A percentile compares a stretch with the other conserved stretches of the same genome.
Evolutionary conservation across 345 rosid species (phyloP).

Genomic region (Ceriops decandra): DNA sequence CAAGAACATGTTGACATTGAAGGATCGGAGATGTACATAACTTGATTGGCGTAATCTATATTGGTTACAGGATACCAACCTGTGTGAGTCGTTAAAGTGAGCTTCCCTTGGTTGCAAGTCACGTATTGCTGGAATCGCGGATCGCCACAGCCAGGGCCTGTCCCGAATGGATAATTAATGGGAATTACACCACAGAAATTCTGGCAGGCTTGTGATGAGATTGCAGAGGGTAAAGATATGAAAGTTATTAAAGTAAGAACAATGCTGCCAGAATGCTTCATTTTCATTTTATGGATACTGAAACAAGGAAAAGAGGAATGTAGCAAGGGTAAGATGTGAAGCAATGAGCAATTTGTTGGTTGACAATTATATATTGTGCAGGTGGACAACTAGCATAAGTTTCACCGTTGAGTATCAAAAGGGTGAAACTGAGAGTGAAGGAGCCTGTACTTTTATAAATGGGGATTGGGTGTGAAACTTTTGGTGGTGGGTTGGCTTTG

Average conservation of each 20-base stretch:
- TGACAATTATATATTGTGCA: not conserved
- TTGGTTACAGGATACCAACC: conserved; percentile 67
- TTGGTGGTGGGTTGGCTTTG: conserved; percentile 19
- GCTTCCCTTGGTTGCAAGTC: conserved; percentile 49
- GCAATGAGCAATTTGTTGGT: not conserved
- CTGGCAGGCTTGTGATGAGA: conserved; percentile 60
- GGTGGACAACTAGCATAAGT: not conserved
- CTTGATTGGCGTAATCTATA: conserved; percentile 62
- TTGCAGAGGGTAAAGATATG: conserved; percentile 27
- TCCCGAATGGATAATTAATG: conserved; percentile 72
- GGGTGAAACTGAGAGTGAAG: not conserved
- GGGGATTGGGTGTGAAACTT: conserved; percentile 7
- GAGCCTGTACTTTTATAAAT: not conserved
- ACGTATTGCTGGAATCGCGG: conserved; percentile 66
- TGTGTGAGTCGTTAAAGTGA: conserved; percentile 67
- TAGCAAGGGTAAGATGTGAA: not conserved
- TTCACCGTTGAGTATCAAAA: not conserved
- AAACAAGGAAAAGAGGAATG: not conserved
- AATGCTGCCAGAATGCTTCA: conserved; percentile 6
- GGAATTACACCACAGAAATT: conserved; percentile 56
- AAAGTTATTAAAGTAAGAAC: conserved; percentile 18
- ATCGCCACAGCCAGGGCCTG: conserved; percentile 85
- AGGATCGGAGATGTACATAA: conserved; percentile 59
- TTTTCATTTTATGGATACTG: conserved; percentile 24
- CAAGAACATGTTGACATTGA: conserved; percentile 90